phyloP scores from a whole-genome alignment of 1,284 basidiomycete species.

The Cutaneotrichosporon cutaneum region DNA sequence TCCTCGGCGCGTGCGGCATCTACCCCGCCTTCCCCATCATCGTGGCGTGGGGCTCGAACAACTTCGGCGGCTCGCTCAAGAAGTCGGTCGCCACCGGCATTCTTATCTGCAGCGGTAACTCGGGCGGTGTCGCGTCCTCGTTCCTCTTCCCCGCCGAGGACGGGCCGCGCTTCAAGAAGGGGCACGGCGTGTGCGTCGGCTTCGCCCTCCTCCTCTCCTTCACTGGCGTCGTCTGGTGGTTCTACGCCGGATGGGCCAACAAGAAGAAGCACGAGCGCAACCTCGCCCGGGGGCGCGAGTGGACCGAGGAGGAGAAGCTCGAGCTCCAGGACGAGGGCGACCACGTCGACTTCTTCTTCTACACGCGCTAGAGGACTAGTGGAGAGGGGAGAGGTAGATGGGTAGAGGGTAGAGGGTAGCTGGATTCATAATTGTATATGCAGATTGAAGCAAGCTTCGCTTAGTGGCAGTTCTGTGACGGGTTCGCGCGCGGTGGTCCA shows the following conservation, averaged over 20 bases:
- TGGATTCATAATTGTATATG: not conserved
- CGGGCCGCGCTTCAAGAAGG: slow-evolving; percentile 33
- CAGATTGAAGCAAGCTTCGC: not conserved
- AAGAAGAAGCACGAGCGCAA: slow-evolving; percentile 30
- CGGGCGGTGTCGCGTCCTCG: slow-evolving; percentile 58
- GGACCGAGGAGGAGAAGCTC: slow-evolving; percentile 39
- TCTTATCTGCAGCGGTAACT: slow-evolving; percentile 59
- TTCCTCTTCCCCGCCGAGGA: slow-evolving; percentile 53
- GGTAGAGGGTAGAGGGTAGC: not conserved
- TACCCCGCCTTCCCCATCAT: slow-evolving; percentile 60
- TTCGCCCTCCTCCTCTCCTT: slow-evolving; percentile 27
- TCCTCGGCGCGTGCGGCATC: slow-evolving; percentile 60
- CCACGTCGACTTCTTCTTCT: slow-evolving; percentile 41
- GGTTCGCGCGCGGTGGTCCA: too few species aligned
- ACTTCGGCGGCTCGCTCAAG: slow-evolving; percentile 61
- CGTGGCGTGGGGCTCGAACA: slow-evolving; percentile 62
- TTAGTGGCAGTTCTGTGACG: too few species aligned
- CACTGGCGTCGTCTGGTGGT: slow-evolving; percentile 29
- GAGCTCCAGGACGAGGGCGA: slow-evolving; percentile 39
- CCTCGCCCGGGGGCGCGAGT: slow-evolving; percentile 29
- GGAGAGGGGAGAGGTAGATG: not conserved
- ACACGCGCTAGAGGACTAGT: slow-evolving; percentile 27
- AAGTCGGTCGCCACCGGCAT: slow-evolving; percentile 59
- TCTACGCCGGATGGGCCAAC: slow-evolving; percentile 31
- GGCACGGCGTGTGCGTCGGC: slow-evolving; percentile 34